These are phyloP conservation scores for Fusarium veterinarium DNA, from an alignment of 2,329 filamentous ascomycete genomes.

Conservation along the genomic window DNA sequence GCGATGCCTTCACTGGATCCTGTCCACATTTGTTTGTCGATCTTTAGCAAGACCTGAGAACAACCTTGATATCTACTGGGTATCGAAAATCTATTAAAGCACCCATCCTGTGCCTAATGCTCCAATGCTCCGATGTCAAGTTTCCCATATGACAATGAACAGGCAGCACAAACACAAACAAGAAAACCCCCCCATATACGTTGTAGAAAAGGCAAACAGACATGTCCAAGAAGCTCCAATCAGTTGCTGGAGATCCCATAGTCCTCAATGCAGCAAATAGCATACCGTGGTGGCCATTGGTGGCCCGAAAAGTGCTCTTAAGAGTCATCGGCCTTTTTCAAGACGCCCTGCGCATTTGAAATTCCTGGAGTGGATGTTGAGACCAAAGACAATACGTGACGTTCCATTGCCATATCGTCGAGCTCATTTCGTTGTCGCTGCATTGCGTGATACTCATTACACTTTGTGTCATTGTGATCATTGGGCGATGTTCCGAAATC, in stretches of 20 bases:
- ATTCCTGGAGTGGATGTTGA: not conserved
- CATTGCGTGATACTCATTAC: conserved; percentile 26
- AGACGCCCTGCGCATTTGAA: not conserved
- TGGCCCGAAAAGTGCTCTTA: conserved; percentile 19
- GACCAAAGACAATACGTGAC: not conserved
- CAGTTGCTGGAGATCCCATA: not conserved
- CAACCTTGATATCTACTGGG: not conserved
- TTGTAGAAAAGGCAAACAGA: not conserved
- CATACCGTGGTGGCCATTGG: conserved; percentile 13
- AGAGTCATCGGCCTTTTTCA: conserved; percentile 8
- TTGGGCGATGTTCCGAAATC: conserved; percentile 35
- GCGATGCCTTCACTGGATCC: conserved; percentile 28
- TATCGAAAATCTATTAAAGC: not conserved
- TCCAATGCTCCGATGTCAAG: not conserved
- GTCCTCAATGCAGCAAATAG: not conserved
- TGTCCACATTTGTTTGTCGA: not conserved
- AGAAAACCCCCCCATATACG: not conserved
- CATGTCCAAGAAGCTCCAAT: not conserved
- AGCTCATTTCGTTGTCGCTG: not conserved
- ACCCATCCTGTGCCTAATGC: not conserved
- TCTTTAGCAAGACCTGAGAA: not conserved
- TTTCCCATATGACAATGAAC: not conserved
- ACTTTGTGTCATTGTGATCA: conserved; percentile 5
- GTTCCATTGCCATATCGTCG: not conserved
- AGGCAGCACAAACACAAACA: not conserved